These are phyloP conservation scores for Viola pubescens DNA, from an alignment of 441 rosid genomes.

Conservation along the genomic window DNA sequence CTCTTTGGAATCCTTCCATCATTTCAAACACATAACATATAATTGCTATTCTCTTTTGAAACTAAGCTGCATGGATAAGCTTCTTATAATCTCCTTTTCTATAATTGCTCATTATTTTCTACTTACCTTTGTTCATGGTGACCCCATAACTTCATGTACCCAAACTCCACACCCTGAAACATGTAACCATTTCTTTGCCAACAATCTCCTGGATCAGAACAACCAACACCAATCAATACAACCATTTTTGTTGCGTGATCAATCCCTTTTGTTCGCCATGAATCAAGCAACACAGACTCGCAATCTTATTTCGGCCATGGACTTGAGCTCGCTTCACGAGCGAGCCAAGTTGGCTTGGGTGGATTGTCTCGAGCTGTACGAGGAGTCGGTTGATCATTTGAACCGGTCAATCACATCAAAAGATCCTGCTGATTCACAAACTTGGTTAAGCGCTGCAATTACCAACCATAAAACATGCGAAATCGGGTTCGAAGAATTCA, in stretches of 20 bases:
- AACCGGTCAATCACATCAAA: conserved; percentile 40
- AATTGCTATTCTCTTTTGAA: no score
- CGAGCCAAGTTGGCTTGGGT: conserved; percentile 48
- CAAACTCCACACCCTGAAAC: conserved; percentile 53
- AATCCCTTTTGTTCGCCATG: conserved; percentile 34
- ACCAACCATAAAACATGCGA: conserved; percentile 68
- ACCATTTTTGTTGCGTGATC: conserved; percentile 31
- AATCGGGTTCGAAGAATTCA: conserved; percentile 66
- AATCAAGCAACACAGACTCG: conserved; percentile 48
- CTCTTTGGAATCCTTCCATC: conserved; percentile 11
- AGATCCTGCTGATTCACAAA: conserved; percentile 42
- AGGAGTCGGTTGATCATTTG: conserved; percentile 41
- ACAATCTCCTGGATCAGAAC: conserved; percentile 9
- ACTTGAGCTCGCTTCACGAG: conserved; percentile 29
- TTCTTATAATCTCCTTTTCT: conserved; percentile 4
- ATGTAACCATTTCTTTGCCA: conserved; percentile 33
- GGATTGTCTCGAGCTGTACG: conserved; percentile 66
- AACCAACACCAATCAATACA: conserved; percentile 17
- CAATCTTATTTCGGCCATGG: conserved; percentile 32
- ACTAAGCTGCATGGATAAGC: conserved; percentile 26
- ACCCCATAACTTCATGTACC: conserved; percentile 37
- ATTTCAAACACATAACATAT: conserved; percentile 1
- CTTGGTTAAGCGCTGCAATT: conserved; percentile 85
- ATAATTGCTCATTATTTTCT: conserved; percentile 16
- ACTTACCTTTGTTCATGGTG: conserved; percentile 21